Conservation (phyloP, 1,284 basidiomycete species). For the Ustilago loliicola region DNA sequence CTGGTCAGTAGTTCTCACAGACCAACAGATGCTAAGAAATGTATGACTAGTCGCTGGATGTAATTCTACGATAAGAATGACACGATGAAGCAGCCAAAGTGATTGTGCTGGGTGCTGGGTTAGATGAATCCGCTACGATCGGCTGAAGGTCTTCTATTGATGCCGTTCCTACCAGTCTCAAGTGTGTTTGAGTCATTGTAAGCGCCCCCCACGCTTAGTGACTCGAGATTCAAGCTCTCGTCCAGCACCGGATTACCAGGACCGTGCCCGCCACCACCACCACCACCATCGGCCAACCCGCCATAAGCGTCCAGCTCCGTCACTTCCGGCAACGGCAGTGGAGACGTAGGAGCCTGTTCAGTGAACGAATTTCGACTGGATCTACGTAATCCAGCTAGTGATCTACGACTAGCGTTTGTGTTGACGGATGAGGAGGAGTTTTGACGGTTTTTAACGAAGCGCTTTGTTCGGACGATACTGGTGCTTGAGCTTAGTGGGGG, state of each 20-base stretch:
- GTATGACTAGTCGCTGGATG: slow-evolving; percentile 4
- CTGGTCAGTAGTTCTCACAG: background rate
- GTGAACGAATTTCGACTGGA: slow-evolving; percentile 17
- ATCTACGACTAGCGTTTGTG: slow-evolving; percentile 20
- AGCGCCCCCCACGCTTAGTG: background rate
- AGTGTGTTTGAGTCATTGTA: too few species aligned
- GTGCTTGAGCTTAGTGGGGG: background rate
- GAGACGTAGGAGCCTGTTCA: slow-evolving; percentile 17
- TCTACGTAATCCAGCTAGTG: slow-evolving; percentile 18
- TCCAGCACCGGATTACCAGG: background rate
- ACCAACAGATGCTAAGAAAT: background rate
- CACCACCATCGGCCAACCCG: background rate
- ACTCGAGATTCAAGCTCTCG: background rate
- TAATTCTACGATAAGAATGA: slow-evolving; percentile 1
- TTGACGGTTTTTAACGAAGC: slow-evolving; percentile 28
- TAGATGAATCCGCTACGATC: slow-evolving; percentile 34
- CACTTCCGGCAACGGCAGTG: slow-evolving; percentile 18
- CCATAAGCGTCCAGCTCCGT: slow-evolving; percentile 20
- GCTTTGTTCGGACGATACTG: slow-evolving; percentile 35
- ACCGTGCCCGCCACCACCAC: too few species aligned
- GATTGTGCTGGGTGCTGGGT: background rate
- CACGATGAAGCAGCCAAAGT: background rate
- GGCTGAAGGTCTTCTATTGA: slow-evolving; percentile 15
- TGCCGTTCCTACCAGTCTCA: background rate
- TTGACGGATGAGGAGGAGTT: slow-evolving; percentile 19